phyloP scores from a whole-genome alignment of 2,329 filamentous ascomycete genomes.

The Aspergillus oerlinghausenensis region DNA sequence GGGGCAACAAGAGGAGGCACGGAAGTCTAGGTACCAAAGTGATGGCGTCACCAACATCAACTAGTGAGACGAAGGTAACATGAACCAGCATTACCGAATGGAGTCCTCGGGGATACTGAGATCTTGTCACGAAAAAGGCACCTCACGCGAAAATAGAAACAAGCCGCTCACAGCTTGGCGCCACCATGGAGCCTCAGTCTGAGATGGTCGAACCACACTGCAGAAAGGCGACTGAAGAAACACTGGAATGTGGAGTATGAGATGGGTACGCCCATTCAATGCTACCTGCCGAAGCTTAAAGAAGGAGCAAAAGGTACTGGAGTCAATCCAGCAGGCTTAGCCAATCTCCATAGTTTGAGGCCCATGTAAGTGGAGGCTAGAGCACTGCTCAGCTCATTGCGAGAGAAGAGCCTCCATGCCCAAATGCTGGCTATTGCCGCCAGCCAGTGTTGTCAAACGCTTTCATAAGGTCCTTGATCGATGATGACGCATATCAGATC shows the following conservation, averaged over 20 bases:
- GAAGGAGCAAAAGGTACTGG: neutral
- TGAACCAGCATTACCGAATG: neutral
- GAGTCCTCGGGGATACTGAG: neutral
- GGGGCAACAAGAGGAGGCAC: constrained; percentile 1
- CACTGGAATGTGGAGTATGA: neutral
- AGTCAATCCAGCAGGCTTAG: neutral
- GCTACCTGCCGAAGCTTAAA: neutral
- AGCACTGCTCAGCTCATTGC: neutral
- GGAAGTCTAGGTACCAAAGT: constrained; percentile 2
- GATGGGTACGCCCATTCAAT: neutral
- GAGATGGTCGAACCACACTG: neutral
- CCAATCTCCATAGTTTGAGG: neutral
- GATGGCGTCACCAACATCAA: constrained; percentile 12
- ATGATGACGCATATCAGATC: neutral
- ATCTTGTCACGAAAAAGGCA: neutral
- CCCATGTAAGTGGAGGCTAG: neutral
- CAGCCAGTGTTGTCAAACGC: neutral
- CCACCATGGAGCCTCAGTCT: neutral
- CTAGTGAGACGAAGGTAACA: neutral
- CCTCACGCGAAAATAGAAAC: neutral
- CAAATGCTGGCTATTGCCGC: neutral
- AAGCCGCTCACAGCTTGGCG: neutral
- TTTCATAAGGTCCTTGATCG: neutral
- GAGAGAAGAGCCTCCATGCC: neutral
- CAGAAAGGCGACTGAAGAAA: neutral